Percentiles rank a stretch among this genome's conserved stretches.
Conservation (phyloP, 345 rosid species). For the Hirschfeldia incana region DNA sequence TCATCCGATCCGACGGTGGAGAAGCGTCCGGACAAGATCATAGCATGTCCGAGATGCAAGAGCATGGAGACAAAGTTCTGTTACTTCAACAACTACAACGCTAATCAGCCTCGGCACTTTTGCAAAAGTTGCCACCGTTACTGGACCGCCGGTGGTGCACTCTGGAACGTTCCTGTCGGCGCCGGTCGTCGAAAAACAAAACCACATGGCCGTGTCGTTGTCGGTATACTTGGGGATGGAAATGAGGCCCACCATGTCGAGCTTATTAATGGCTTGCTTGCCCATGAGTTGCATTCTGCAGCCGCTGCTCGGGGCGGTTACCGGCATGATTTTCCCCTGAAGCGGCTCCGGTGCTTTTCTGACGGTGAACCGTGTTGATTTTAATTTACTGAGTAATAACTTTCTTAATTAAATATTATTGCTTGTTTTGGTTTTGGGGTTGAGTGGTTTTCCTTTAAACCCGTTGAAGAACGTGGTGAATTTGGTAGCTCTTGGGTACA, state of each 20-base stretch:
- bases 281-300: conserved; percentile 53
- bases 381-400: not conserved
- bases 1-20: not conserved
- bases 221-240: conserved; percentile 27
- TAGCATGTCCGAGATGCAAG: not conserved
- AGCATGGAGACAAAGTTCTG: not conserved
- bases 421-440: not conserved
- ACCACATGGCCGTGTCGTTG: conserved; percentile 45
- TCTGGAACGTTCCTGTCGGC: conserved; percentile 82
- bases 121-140: not conserved
- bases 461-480: conserved; percentile 30
- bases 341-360: conserved; percentile 51
- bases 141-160: conserved; percentile 18
- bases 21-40: not conserved
- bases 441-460: conserved; percentile 15
- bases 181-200: conserved; percentile 85
- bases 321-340: conserved; percentile 52
- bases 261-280: conserved; percentile 47
- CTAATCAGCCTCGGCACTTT: not conserved
- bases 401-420: not conserved
- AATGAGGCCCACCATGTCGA: conserved; percentile 48
- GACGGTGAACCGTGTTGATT: conserved; percentile 49
- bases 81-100: not conserved
- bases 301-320: conserved; percentile 41
- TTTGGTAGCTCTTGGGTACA: conserved; percentile 20